Percentiles rank a stretch among this genome's conserved stretches.
These are phyloP conservation scores for Polyporus tsugae DNA, from an alignment of 1,284 basidiomycete genomes.

Conservation along the genomic window DNA sequence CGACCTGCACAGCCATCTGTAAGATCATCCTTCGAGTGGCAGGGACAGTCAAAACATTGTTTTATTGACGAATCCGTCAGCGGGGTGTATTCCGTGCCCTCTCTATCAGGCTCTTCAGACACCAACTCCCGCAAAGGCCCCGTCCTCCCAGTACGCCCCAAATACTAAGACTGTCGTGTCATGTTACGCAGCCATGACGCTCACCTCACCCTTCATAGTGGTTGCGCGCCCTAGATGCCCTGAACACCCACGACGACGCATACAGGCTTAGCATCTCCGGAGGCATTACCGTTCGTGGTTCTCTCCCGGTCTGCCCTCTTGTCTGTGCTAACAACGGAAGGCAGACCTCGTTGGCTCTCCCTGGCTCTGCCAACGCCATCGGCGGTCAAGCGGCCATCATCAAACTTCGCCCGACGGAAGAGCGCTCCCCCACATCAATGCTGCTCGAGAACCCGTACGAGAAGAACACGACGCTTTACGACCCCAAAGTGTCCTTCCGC, in stretches of 20 bases:
- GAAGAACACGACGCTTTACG: slow-evolving; percentile 43
- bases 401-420: slow-evolving; percentile 54
- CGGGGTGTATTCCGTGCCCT: slow-evolving; percentile 16
- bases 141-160: slow-evolving; percentile 42
- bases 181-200: too few relatives aligned
- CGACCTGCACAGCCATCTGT: slow-evolving; percentile 37
- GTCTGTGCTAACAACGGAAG: neutral
- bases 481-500: slow-evolving; percentile 42
- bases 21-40: slow-evolving; percentile 5
- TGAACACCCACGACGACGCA: slow-evolving; percentile 49
- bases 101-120: slow-evolving; percentile 41
- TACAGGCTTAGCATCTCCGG: slow-evolving; percentile 50
- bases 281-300: slow-evolving; percentile 47
- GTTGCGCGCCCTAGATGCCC: slow-evolving; percentile 55
- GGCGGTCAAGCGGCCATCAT: slow-evolving; percentile 53
- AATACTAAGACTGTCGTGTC: too few relatives aligned
- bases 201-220: slow-evolving; percentile 31
- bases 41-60: neutral
- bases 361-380: slow-evolving; percentile 56
- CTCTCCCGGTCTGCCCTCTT: neutral
- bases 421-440: slow-evolving; percentile 52
- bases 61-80: neutral
- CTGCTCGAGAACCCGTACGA: slow-evolving; percentile 56
- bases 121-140: slow-evolving; percentile 46
- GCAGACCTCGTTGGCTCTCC: slow-evolving; percentile 50